Evolutionary conservation across 2,329 filamentous ascomycete species (phyloP), one percentile per base, ranked within the genome.

Genomic region (Paradendryphiella salina): DNA sequence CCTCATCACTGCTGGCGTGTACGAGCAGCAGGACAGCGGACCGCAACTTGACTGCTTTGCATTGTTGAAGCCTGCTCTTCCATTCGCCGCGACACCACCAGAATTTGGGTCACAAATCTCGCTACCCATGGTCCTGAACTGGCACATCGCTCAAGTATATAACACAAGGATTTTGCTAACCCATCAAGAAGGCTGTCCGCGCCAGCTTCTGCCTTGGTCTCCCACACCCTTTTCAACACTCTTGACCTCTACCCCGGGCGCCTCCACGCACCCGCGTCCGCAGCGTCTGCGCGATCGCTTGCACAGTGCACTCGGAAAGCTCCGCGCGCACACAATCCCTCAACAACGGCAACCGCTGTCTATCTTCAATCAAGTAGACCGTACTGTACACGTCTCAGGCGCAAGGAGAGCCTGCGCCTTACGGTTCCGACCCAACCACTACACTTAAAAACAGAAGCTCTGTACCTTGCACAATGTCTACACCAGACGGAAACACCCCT

Each of bases 181-280:
- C 20, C 11, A 37, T 33, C 10, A 0, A 41, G 46, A 38, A 48
- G 50, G 44, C 46, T 60, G 61, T 41, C 47, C 42, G 52, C 58
- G 56, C 52, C 51, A 49, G 61, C 61, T 59, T 57, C 51, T 51
- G 51, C 50, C 55, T 42, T 52, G 45, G 34, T 54, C n/a, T 40
- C 45, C 28, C 47, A 34, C 34, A 44, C 34, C 20, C 52, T 20
- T 31, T 40, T 20, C 21, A 36, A n/a, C 36, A 46, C 49, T 40
- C 42, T 28, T 40, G 36, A 39, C 42, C 43, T 38, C 29, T 36
- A 33, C 52, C 26, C 29, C 5, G 36, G n/a, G 17, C 34, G 17
- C 18, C 6, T 18, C 31, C 11, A 39, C 23, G 47, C 36, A 50
- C 21, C 23, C 23, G 23, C 23, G 10, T 9, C 23, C 23, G 23